Base-by-base conservation (phyloP, 1,139 yeast species). In the Scheffersomyces quercinus region DNA sequence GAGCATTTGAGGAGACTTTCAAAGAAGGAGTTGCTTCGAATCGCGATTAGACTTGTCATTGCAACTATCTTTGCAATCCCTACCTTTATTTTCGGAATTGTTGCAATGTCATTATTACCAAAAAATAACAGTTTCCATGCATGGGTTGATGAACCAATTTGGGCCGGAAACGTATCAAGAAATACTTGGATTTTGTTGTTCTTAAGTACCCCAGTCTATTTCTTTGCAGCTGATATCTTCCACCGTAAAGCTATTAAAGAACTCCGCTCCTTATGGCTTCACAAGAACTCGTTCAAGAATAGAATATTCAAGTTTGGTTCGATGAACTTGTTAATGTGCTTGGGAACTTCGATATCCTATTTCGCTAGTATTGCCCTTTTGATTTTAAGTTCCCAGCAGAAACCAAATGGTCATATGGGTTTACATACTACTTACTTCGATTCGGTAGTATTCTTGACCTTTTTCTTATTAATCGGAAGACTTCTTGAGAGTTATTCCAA, bases 301-400 rank as follows among this genome's bases (percentile, higher is more conserved):
- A 66, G 90, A 38, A 50, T 85, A 5, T 76, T 85, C 55, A 77
- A 76, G 53, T 86, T 86, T 63, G 95, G 95, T 0, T 83, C 90
- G 1, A 86, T 86, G 95, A 85, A 79, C 58, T 61, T 85, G 52
- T 71, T 85, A 50, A 83, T 86, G 83, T 73, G 81, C 42, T 64
- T 85, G 40, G 95, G 95, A 12, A 86, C 93, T 0, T 67, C 86
- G 0, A 81, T 86, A 28, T 80, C 93, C 0, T 86, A 85, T 58
- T 74, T 84, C 61, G 79, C 89, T 2, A 82, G 89, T 56, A 74
- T 86, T 40, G 83, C 76, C 0, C 63, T 84, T 39, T 63, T 86
- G 26, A 70, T 66, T 2, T 55, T 84, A 16, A 73, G 83, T 34
- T 76, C 88, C 0, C 59, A 56, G 28, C 67, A 73, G 24, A 45